A percentile compares a stretch with the other conserved stretches of the same genome.
These are phyloP conservation scores for Colletotrichum sp. DNA, from an alignment of 2,329 filamentous ascomycete genomes.

Conservation along the genomic window DNA sequence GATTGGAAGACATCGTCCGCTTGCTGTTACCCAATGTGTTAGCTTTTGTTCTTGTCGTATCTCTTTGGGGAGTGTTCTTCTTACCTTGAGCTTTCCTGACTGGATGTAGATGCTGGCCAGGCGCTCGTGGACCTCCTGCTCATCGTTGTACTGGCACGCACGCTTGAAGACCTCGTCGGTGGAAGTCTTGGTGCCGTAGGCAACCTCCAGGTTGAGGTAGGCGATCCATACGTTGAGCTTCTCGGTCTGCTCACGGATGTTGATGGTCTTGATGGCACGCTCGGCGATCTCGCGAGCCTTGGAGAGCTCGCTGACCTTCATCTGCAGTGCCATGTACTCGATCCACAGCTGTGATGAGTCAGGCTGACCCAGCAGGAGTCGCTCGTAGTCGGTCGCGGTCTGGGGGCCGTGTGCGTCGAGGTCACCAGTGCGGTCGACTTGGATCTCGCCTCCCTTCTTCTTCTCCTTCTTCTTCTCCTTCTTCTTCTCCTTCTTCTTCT, in stretches of 20 bases:
- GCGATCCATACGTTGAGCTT: constrained; percentile 97
- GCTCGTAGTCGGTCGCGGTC: constrained; percentile 90
- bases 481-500: constrained; percentile 70
- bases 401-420: constrained; percentile 89
- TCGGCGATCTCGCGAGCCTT: constrained; percentile 90
- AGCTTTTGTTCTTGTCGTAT: neutral
- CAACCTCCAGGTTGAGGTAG: constrained; percentile 90
- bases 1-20: constrained; percentile 87
- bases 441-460: constrained; percentile 75
- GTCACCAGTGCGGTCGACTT: constrained; percentile 90
- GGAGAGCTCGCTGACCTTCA: constrained; percentile 86
- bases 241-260: constrained; percentile 87
- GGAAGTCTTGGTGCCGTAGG: constrained; percentile 82
- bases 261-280: constrained; percentile 88
- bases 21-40: constrained; percentile 59
- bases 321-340: constrained; percentile 98
- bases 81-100: constrained; percentile 82
- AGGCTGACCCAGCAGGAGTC: constrained; percentile 87
- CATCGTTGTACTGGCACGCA: constrained; percentile 92
- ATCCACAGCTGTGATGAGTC: constrained; percentile 96
- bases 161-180: constrained; percentile 88
- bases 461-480: constrained; percentile 60
- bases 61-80: accelerated
- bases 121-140: constrained; percentile 86
- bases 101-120: constrained; percentile 95